Evolutionary conservation across 352 stramenopile species (phyloP), one percentile per base, ranked within the genome.

Genomic region (Pythium insidiosum): DNA sequence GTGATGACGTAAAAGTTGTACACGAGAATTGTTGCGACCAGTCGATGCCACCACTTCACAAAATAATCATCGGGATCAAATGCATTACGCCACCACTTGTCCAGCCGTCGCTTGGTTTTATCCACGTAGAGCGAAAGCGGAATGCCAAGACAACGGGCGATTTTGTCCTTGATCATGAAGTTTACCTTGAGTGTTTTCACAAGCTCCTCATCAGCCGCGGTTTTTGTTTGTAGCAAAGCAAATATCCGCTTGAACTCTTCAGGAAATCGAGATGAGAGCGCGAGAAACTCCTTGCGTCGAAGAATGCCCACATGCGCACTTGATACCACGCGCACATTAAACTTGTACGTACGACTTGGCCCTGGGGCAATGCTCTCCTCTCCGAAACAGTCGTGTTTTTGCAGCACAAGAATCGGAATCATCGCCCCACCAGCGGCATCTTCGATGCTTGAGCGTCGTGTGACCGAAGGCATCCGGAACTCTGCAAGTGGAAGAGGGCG

Each of bases 341-440:
- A 47, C 35, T 81, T 63, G 34, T 76, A 82, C 1, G 45, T 55
- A 6, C 53, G 34, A 9, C 43, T 40, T 13, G 7, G 15, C 0
- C 45, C 33, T 12, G 49, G 43, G 2, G 56, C 31, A 30, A 86
- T 49, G 43, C 73, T 80, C 30, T 86, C 73, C 45, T 81, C 63
- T 10, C 73, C 73, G 22, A 86, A 84, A 37, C 61, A 80, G 22
- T 83, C 66, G 35, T 73, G 58, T 20, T 59, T 52, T 19, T 75
- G 70, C 6, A 84, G 38, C 7, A 87, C 52, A 0, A 59, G 62
- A 18, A 87, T 69, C 2, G 74, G 64, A 21, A 75, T 64, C 12
- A 52, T 45, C 11, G 39, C 28, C 5, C 48, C 45, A 0, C 10
- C 22, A 25, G 12, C 5, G 22, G 25, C 23, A 37, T 6, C 22